phyloP scores from a whole-genome alignment of 2,329 filamentous ascomycete genomes.

The Pseudodiploospora longispora region DNA sequence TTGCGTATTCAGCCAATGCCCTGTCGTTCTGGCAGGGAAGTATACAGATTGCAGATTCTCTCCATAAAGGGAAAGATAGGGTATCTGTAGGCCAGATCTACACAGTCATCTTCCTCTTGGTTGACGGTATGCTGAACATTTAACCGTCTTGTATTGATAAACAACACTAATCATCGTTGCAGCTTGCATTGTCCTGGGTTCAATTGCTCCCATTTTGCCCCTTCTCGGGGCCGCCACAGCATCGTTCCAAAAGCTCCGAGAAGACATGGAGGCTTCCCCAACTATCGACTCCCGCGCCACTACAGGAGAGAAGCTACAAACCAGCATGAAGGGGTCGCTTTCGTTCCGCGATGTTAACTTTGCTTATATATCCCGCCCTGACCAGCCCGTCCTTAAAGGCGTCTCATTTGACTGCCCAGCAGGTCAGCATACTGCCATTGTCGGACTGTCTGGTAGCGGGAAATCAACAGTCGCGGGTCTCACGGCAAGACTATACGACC shows the following conservation, averaged over 20 bases:
- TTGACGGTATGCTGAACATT: constrained; percentile 39
- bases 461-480: constrained; percentile 50
- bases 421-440: constrained; percentile 45
- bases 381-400: constrained; percentile 32
- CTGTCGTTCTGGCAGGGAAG: constrained; percentile 63
- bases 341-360: constrained; percentile 36
- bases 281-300: constrained; percentile 35
- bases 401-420: constrained; percentile 40
- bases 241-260: constrained; percentile 48
- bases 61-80: constrained; percentile 23
- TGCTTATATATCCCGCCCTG: constrained; percentile 35
- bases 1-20: constrained; percentile 59
- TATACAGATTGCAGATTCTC: constrained; percentile 35
- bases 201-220: constrained; percentile 55
- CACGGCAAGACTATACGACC: constrained; percentile 50
- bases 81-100: constrained; percentile 44
- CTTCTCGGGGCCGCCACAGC: constrained; percentile 51
- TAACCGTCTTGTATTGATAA: constrained; percentile 10
- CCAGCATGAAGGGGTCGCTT: constrained; percentile 29
- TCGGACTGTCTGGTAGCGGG: constrained; percentile 50
- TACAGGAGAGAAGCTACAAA: constrained; percentile 33
- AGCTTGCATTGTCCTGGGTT: constrained; percentile 54
- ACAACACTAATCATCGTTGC: constrained; percentile 10
- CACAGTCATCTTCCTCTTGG: constrained; percentile 55
- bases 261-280: constrained; percentile 47